Evolutionary conservation across 441 rosid species (phyloP).

Genomic region (Hura crepitans): DNA sequence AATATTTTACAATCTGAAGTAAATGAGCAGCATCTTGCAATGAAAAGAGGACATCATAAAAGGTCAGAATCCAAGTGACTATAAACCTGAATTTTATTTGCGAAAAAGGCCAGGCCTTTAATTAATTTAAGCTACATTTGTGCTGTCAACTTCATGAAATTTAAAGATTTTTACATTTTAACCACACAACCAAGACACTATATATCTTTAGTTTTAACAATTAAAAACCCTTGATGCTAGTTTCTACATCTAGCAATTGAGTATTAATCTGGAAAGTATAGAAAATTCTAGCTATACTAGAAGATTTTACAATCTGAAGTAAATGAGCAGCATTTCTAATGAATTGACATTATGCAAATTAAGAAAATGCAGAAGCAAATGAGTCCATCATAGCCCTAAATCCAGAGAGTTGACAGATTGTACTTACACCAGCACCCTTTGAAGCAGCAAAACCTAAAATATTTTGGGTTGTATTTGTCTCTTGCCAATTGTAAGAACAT

Average conservation of each 20-base stretch:
- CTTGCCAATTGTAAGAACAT: neutral
- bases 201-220: too few species aligned
- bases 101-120: neutral
- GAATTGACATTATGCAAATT: too few species aligned
- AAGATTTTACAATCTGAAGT: neutral
- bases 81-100: too few species aligned
- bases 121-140: neutral
- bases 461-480: neutral
- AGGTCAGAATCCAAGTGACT: too few species aligned
- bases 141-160: neutral
- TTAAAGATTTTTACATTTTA: neutral
- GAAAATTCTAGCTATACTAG: neutral
- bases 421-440: neutral
- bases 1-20: too few species aligned
- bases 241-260: neutral
- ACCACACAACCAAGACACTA: neutral
- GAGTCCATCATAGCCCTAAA: neutral
- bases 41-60: too few species aligned
- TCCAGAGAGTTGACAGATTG: neutral
- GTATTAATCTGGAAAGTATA: neutral
- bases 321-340: too few species aligned
- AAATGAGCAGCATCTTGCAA: too few species aligned
- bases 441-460: neutral
- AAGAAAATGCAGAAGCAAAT: too few species aligned
- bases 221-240: too few species aligned